A percentile compares a stretch with the other conserved stretches of the same genome.
Evolutionary conservation across 179 eudicot genomes (phyloP).

Genomic region (Beta corolliflora): DNA sequence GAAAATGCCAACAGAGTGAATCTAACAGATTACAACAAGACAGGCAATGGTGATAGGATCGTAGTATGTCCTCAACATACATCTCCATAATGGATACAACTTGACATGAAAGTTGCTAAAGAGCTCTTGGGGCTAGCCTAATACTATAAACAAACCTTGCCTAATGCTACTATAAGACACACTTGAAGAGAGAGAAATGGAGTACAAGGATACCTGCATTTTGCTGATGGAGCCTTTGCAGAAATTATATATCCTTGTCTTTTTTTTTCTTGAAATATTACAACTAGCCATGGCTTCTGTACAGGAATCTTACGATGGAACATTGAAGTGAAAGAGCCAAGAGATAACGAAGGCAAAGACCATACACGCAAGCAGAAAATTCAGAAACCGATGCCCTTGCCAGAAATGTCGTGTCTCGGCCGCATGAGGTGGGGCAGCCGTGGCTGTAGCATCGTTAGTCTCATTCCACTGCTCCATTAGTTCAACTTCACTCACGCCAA

Average conservation of each 20-base stretch:
- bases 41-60: neutral
- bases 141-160: conserved; percentile 28
- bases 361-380: conserved; percentile 81
- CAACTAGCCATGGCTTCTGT: conserved; percentile 22
- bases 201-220: conserved; percentile 15
- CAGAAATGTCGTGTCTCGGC: conserved; percentile 64
- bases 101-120: conserved; percentile 15
- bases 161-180: conserved; percentile 14
- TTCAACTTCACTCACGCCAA: conserved; percentile 64
- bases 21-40: neutral
- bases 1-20: neutral
- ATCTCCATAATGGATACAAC: conserved; percentile 17
- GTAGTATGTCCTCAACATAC: neutral
- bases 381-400: conserved; percentile 84
- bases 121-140: conserved; percentile 24
- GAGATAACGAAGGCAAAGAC: conserved; percentile 87
- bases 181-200: conserved; percentile 11
- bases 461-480: conserved; percentile 68
- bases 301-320: conserved; percentile 55
- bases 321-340: conserved; percentile 90
- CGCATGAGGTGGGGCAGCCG: conserved; percentile 32
- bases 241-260: neutral
- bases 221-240: conserved; percentile 1
- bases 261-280: neutral
- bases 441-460: conserved; percentile 43